phyloP scores from a whole-genome alignment of 352 stramenopile species.

The Phytophthora quininea region DNA sequence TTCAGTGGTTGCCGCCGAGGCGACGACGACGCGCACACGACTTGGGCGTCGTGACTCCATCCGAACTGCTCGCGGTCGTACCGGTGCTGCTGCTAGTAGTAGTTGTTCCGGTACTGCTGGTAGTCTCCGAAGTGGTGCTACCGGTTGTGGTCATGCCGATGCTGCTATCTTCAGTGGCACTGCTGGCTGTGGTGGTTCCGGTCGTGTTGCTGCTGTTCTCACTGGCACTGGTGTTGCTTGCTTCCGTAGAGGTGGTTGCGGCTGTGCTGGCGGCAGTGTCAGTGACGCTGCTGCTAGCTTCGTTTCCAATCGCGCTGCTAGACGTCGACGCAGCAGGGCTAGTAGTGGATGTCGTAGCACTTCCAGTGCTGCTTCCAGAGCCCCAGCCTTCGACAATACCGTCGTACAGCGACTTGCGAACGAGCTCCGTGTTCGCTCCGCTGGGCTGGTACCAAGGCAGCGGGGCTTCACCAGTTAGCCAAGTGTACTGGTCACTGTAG shows the following conservation, averaged over 20 bases:
- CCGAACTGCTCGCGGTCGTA: not conserved
- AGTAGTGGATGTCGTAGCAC: not conserved
- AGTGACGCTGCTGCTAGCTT: not conserved
- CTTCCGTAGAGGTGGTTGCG: not conserved
- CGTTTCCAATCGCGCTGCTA: slow-evolving; percentile 1
- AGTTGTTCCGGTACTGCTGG: not conserved
- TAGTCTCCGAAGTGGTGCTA: not conserved
- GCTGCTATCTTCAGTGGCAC: not conserved
- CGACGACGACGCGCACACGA: not conserved
- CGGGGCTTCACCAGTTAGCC: slow-evolving; percentile 10
- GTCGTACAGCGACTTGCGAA: slow-evolving; percentile 33
- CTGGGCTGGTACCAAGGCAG: slow-evolving; percentile 18
- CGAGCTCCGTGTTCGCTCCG: slow-evolving; percentile 24
- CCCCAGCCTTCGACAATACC: slow-evolving; percentile 29
- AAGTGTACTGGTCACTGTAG: slow-evolving; percentile 21
- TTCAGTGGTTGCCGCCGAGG: not conserved
- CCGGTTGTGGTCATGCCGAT: not conserved
- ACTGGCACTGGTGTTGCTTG: not conserved
- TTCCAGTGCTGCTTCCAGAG: slow-evolving; percentile 11
- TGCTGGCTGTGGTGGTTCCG: not conserved
- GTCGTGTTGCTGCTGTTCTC: not conserved
- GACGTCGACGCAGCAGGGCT: slow-evolving; percentile 6
- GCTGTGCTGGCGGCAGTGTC: not conserved
- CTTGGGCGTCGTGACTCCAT: not conserved
- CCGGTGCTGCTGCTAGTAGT: not conserved